Percentiles rank a stretch among this genome's conserved stretches.
These are phyloP conservation scores for Posidonia oceanica DNA, from an alignment of 116 monocot species.

Conservation along the genomic window DNA sequence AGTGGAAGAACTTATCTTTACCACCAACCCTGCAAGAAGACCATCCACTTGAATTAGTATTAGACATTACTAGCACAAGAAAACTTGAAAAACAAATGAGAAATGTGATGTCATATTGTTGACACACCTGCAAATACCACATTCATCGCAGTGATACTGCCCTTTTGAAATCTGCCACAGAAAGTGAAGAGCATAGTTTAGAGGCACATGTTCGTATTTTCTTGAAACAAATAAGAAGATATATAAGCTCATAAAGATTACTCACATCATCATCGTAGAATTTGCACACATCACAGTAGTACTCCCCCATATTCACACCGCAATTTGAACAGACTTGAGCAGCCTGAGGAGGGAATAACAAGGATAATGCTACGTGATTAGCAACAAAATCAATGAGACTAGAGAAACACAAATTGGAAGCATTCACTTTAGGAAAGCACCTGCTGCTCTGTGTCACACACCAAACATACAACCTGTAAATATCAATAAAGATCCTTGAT, in stretches of 20 bases:
- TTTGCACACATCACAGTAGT: conserved; percentile 64
- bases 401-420: not conserved
- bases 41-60: conserved; percentile 4
- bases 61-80: not conserved
- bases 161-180: conserved; percentile 35
- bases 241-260: not conserved
- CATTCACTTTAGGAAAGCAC: conserved; percentile 12
- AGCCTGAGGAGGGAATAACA: conserved; percentile 20
- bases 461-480: conserved; percentile 53
- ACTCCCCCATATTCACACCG: conserved; percentile 79
- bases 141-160: conserved; percentile 65
- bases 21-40: conserved; percentile 52
- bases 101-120: conserved; percentile 1
- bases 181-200: not conserved
- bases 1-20: conserved; percentile 66
- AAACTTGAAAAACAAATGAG: not conserved
- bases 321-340: conserved; percentile 65
- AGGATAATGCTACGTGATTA: not conserved
- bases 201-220: not conserved
- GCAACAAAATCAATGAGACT: not conserved
- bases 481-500: not conserved
- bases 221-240: not conserved
- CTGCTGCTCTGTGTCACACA: conserved; percentile 68
- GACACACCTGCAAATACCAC: conserved; percentile 70
- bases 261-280: conserved; percentile 84